Base-by-base conservation (phyloP, 768 basidiomycete species). In the Pleurotus tuoliensis region DNA sequence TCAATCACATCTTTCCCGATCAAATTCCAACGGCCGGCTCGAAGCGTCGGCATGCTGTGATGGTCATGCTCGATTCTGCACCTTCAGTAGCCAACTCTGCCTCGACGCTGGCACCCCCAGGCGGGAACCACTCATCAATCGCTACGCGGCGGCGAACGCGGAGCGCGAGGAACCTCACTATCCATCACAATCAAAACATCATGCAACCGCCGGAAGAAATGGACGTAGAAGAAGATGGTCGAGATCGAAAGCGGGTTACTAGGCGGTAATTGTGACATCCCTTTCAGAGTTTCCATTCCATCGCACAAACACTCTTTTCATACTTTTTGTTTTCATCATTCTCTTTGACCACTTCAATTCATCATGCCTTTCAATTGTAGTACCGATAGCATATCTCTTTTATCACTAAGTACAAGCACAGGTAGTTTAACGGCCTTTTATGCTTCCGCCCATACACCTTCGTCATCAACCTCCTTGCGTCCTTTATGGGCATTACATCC, bases 21-120 rank as follows among this genome's bases (percentile, higher is more conserved):
- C 71, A 76, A 25, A 67, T 78, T 25, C 67, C 76, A 11, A 70
- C 83, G 39, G 69, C 80, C 3, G 88, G 87, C 30, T 76, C 82
- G 1, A 92, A 92, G 69, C 83, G 90, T 6, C 80, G 90, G 34
- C 87, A 92, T 62, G 86, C 87, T 0, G 79, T 87, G 64, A 88
- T 90, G 84, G 84, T 88, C 80, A 82, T 86, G 78, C 77, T 87
- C 3, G 88, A 90, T 61, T 73, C 85, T 0, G 63, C 75, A 13
- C 63, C 78, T 3, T 60, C 79, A 11, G 69, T 76, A 13, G 65
- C 73, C n/a, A 64, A 68, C 38, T 62, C 76, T 1, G 68, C 79
- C 4, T 69, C 76, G 12, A 65, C 74, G 15, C 37, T 64, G 55
- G 22, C 24, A 13, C 46, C 46, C 13, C 6, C 47, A 20, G 48